Base-by-base conservation (phyloP, 2,329 filamentous ascomycete species). In the Chlorencoelia australis region DNA sequence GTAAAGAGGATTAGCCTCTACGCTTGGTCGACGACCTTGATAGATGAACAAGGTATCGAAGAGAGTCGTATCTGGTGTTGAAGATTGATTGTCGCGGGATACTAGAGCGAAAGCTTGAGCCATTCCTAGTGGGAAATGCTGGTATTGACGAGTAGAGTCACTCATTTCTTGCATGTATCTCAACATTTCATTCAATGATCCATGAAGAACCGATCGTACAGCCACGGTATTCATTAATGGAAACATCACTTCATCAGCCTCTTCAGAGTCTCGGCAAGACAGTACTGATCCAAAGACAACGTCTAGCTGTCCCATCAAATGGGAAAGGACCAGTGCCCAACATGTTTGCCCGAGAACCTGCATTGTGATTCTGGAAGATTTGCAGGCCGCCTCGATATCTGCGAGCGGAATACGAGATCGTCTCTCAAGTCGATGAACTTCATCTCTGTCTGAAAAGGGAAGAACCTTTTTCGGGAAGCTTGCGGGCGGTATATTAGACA, bases 171-270 rank as follows among this genome's bases (percentile, higher is more conserved):
- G 86, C 45, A 87, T 68, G 51, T 88, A 82, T 9, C 64, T 67
- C 18, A 94, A 60, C 60, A 93, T 78, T 1, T 77, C 69, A 1
- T 57, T 45, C 0, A 71, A 61, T 0, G 68, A 75, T 2, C 84
- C 84, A 48, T 91, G 82, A 2, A 94, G 56, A 3, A 88, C 67
- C 2, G 71, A 71, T 8, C 87, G 71, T 6, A 94, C 66, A 0
- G 81, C 73, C 0, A 94, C 77, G 0, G 88, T 94, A 52, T 94
- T 95, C 83, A 95, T 94, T 0, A 82, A 85, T 0, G 88, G 89
- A 50, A 94, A 95, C 53, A 88, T 67, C 9, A 89, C 59, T 17
- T 72, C 58, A 28, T 82, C 72, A 0, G 75, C 71, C 11, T 73
- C 69, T 30, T 82, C 78, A 7, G 75, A 76, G 39, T 91, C 84